Percentiles rank a stretch among this genome's conserved stretches.
phyloP scores from a whole-genome alignment of 2,329 filamentous ascomycete species.

The Exophiala alcalophila region DNA sequence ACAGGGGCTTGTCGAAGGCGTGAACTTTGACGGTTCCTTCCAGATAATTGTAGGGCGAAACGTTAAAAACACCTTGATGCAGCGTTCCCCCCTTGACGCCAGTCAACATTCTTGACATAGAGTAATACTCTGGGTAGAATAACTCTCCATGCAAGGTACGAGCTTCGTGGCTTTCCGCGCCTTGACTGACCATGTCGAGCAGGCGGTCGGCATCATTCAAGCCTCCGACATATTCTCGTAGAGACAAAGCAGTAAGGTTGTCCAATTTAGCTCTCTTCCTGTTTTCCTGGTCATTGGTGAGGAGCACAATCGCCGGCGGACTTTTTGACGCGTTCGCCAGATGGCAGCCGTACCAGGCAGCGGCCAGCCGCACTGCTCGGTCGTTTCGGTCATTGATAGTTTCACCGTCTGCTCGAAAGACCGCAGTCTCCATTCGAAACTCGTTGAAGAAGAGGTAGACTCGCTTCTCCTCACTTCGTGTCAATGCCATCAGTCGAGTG shows the following conservation, averaged over 20 bases:
- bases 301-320: constrained; percentile 78
- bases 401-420: constrained; percentile 71
- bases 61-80: constrained; percentile 93
- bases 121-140: constrained; percentile 86
- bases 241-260: constrained; percentile 64
- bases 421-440: constrained; percentile 87
- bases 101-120: constrained; percentile 89
- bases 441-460: constrained; percentile 99
- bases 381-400: constrained; percentile 97
- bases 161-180: constrained; percentile 63
- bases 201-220: constrained; percentile 81
- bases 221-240: constrained; percentile 75
- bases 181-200: constrained; percentile 88
- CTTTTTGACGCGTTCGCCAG: constrained; percentile 58
- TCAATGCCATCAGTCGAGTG: constrained; percentile 84
- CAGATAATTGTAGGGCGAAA: constrained; percentile 96
- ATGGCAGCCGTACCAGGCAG: constrained; percentile 87
- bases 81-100: constrained; percentile 83
- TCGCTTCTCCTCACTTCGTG: constrained; percentile 92
- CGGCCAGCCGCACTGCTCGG: constrained; percentile 78
- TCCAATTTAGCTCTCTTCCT: constrained; percentile 76
- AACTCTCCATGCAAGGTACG: constrained; percentile 66
- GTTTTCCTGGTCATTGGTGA: constrained; percentile 90
- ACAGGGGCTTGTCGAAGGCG: constrained; percentile 81
- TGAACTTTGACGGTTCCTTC: constrained; percentile 89